Evolutionary conservation across 2,329 filamentous ascomycete species (phyloP).

Genomic region (Lecanicillium sp.): DNA sequence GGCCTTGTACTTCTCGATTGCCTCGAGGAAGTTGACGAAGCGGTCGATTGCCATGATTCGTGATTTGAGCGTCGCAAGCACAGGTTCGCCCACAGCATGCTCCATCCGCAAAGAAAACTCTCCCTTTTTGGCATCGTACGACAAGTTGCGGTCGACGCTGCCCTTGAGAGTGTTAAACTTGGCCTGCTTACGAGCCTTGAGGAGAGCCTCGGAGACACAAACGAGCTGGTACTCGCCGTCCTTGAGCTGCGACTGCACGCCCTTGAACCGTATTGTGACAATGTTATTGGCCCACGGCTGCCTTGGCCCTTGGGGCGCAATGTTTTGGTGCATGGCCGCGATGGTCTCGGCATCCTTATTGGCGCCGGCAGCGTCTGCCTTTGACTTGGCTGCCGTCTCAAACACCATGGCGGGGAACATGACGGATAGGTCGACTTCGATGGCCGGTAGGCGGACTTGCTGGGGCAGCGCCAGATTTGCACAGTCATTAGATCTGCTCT

Average conservation of each 20-base stretch:
- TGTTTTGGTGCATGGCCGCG: constrained; percentile 15
- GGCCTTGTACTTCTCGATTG: constrained; percentile 49
- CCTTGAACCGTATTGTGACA: constrained; percentile 50
- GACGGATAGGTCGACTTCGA: constrained; percentile 42
- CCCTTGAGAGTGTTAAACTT: constrained; percentile 49
- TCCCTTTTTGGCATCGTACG: constrained; percentile 51
- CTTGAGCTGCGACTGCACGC: constrained; percentile 24
- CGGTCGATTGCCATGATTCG: constrained; percentile 61
- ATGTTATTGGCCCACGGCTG: constrained; percentile 51
- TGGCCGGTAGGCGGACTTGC: constrained; percentile 38
- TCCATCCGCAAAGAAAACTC: constrained; percentile 56
- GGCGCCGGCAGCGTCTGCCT: constrained; percentile 5
- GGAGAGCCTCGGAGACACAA: constrained; percentile 43
- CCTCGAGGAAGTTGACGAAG: constrained; percentile 61
- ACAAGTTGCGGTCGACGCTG: constrained; percentile 52
- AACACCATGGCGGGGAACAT: constrained; percentile 29
- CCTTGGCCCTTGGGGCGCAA: constrained; percentile 13
- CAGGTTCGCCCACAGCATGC: constrained; percentile 48
- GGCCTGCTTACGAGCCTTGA: constrained; percentile 43
- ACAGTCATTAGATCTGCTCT: constrained; percentile 25
- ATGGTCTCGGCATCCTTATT: constrained; percentile 13
- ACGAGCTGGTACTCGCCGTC: constrained; percentile 19
- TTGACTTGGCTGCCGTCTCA: constrained; percentile 13
- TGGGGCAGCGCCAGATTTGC: constrained; percentile 31
- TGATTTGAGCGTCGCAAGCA: constrained; percentile 50